Evolutionary conservation across 257 asterid species (phyloP).

Genomic region (Solanum neorickii): DNA sequence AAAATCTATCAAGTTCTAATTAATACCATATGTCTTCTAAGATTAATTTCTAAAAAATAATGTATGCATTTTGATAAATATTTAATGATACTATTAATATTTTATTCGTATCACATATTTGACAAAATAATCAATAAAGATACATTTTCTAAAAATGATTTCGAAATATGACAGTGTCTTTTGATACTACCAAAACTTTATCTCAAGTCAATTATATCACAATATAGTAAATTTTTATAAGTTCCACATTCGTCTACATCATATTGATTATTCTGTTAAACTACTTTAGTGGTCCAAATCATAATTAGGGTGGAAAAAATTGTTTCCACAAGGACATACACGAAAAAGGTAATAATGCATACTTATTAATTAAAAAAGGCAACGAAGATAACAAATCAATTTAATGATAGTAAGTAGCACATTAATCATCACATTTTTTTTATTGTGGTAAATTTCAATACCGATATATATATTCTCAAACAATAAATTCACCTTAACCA

Average conservation of each 20-base stretch:
- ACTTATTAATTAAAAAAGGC: neutral
- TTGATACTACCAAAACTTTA: no score
- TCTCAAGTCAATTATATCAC: neutral
- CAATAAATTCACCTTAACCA: neutral
- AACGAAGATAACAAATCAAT: neutral
- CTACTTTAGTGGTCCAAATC: neutral
- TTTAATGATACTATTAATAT: no score
- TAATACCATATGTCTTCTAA: no score
- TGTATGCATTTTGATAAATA: neutral
- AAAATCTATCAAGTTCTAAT: no score
- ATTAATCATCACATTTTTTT: neutral
- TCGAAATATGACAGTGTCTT: no score
- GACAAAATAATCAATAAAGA: no score
- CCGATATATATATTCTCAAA: neutral
- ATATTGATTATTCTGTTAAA: neutral
- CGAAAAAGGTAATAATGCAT: no score
- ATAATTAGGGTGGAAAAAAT: neutral
- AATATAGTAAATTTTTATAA: no score
- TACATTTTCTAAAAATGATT: no score
- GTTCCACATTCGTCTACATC: neutral
- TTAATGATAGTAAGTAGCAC: neutral
- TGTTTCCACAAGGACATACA: neutral
- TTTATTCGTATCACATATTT: no score
- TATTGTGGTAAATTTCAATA: neutral
- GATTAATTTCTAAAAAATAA: accelerated